phyloP scores from a whole-genome alignment of 192 early-diverging fungal species.

The Gorgonomyces haynaldii region DNA sequence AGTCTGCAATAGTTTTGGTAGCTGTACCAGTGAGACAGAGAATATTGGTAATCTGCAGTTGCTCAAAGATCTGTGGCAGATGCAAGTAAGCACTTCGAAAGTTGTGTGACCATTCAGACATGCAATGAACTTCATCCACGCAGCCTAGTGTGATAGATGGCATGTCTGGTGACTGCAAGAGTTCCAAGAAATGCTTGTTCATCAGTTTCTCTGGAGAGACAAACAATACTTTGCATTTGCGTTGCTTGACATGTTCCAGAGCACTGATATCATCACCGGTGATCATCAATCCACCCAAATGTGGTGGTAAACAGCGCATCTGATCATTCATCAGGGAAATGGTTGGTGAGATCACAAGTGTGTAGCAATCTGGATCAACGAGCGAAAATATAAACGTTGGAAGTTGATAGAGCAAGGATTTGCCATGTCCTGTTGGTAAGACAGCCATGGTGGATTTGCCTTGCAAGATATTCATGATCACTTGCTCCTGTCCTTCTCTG shows the following conservation, averaged over 20 bases:
- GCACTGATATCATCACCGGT: constrained; percentile 16
- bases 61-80: constrained; percentile 30
- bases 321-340: constrained; percentile 82
- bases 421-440: constrained; percentile 45
- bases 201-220: constrained; percentile 62
- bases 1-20: constrained; percentile 37
- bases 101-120: constrained; percentile 78
- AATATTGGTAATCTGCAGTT: constrained; percentile 39
- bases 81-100: constrained; percentile 56
- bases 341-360: constrained; percentile 68
- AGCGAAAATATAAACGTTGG: constrained; percentile 46
- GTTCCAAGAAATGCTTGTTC: constrained; percentile 43
- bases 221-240: constrained; percentile 55
- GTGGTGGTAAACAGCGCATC: constrained; percentile 48
- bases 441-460: constrained; percentile 19
- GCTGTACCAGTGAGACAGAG: constrained; percentile 67
- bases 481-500: too few relatives aligned
- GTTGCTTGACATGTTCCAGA: constrained; percentile 29
- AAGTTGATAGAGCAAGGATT: constrained; percentile 70
- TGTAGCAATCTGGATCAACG: constrained; percentile 23
- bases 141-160: constrained; percentile 50
- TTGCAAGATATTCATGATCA: too few relatives aligned
- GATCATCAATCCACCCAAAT: constrained; percentile 31
- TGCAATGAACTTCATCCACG: constrained; percentile 75
- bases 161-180: constrained; percentile 32